These are phyloP conservation scores for Inga oerstediana DNA, from an alignment of 306 rosid genomes.

Conservation along the genomic window DNA sequence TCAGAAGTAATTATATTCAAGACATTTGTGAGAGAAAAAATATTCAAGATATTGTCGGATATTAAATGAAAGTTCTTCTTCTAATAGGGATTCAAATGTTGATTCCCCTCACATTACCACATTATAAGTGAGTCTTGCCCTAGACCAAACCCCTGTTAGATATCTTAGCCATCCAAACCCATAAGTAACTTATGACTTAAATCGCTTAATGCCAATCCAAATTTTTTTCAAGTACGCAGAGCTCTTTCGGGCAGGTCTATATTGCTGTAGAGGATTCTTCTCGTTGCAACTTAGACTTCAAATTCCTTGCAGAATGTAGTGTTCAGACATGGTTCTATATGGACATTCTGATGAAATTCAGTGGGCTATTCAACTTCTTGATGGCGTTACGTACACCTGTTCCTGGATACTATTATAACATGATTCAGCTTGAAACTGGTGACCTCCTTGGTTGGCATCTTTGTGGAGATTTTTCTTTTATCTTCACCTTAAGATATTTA, in stretches of 20 bases:
- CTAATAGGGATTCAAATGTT: too few species aligned
- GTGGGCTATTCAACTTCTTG: constrained; percentile 70
- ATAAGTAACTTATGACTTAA: constrained; percentile 2
- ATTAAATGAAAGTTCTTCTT: too few species aligned
- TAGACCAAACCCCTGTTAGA: too few species aligned
- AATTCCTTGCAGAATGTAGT: constrained; percentile 17
- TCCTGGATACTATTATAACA: constrained; percentile 54
- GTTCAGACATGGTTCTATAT: constrained; percentile 53
- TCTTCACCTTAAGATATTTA: neutral
- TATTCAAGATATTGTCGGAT: too few species aligned
- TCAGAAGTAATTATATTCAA: too few species aligned
- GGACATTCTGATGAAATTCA: constrained; percentile 66
- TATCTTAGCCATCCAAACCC: too few species aligned
- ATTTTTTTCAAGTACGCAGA: constrained; percentile 4
- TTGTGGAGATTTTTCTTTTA: neutral
- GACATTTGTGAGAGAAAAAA: too few species aligned
- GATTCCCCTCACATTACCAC: too few species aligned
- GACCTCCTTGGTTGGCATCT: constrained; percentile 25
- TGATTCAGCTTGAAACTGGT: constrained; percentile 43
- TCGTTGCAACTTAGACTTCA: constrained; percentile 23
- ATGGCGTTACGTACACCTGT: constrained; percentile 35
- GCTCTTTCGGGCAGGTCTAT: constrained; percentile 22
- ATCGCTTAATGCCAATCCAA: constrained; percentile 18
- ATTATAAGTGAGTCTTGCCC: too few species aligned
- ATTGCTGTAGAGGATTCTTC: neutral